phyloP scores from a whole-genome alignment of 2,329 filamentous ascomycete species.

The Phialocephala sp. region DNA sequence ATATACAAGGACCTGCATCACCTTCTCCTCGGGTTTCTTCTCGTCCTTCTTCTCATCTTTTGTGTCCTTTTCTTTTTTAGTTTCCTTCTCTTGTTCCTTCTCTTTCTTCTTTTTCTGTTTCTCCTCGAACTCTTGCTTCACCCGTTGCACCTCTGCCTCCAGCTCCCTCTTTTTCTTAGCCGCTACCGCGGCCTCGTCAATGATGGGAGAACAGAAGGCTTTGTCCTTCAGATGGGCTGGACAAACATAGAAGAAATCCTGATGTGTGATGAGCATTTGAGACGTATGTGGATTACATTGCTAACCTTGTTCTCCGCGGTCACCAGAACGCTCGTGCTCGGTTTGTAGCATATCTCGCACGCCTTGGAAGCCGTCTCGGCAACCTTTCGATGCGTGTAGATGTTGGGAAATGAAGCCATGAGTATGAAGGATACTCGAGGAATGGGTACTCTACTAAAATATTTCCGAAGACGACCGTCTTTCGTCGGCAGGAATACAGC shows the following conservation, averaged over 20 bases:
- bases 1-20: conserved; percentile 26
- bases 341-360: conserved; percentile 92
- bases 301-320: conserved; percentile 85
- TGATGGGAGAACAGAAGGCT: conserved; percentile 77
- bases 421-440: neutral
- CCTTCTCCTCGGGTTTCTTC: conserved; percentile 48
- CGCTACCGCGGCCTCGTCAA: conserved; percentile 70
- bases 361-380: conserved; percentile 82
- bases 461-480: neutral
- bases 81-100: conserved; percentile 62
- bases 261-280: neutral
- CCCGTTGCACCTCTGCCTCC: conserved; percentile 67
- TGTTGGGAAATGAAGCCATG: conserved; percentile 66
- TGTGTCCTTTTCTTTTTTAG: conserved; percentile 49
- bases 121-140: conserved; percentile 76
- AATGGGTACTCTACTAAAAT: neutral
- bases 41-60: conserved; percentile 45
- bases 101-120: conserved; percentile 74
- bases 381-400: conserved; percentile 85
- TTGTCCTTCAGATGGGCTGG: conserved; percentile 80
- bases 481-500: neutral
- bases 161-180: conserved; percentile 66
- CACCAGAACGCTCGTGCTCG: conserved; percentile 83
- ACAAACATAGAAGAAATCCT: conserved; percentile 95
- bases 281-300: neutral